Evolutionary conservation across 495 filamentous ascomycete genomes (phyloP), one percentile per base, ranked within the genome.

Genomic region (Friedmanniomyces endolithicus): DNA sequence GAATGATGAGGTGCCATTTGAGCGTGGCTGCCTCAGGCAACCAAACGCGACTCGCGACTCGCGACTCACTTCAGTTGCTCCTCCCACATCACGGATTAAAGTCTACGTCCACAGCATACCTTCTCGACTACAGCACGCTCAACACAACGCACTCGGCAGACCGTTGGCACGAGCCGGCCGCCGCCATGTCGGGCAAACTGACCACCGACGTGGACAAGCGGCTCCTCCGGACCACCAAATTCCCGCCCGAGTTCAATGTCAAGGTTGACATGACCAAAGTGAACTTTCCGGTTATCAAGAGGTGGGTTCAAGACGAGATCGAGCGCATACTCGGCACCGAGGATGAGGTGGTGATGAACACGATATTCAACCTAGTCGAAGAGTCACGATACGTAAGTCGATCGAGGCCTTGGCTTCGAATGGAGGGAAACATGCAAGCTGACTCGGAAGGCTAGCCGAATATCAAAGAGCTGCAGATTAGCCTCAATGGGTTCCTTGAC

Each of bases 251-350:
- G 68, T 97, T 95, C 70, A 90, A 76, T 64, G 79, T 84, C 67
- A 96, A 95, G 75, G 94, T 99, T 39, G 90, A 99, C 72, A 94
- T 92, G 83, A 78, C 79, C 55, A 99, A 97, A 72, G 87, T 97
- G 66, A 95, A 96, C 63, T 74, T 95, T 22, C 89, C 94, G 69
- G 87, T 97, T 53, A 90, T 97, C 82, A 96, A 96, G 76, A 94
- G 88, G 71, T 98, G 92, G 92, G 95, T 97, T 65, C 83, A 87
- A 2, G 79, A 79, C 55, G 85, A 83, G 66, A 87, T 97, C 49
- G 86, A 84, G 11, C 82, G 86, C 33, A 90, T 97, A 50, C 74
- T 97, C 22, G 86, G 84, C 8, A 85, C 77, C 64, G 92, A 98
- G 58, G 92, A 98, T 65, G 92, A 97, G 63, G 87, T 98, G 31